These are phyloP conservation scores for Vigna unguiculata DNA, from an alignment of 306 rosid genomes.

Conservation along the genomic window DNA sequence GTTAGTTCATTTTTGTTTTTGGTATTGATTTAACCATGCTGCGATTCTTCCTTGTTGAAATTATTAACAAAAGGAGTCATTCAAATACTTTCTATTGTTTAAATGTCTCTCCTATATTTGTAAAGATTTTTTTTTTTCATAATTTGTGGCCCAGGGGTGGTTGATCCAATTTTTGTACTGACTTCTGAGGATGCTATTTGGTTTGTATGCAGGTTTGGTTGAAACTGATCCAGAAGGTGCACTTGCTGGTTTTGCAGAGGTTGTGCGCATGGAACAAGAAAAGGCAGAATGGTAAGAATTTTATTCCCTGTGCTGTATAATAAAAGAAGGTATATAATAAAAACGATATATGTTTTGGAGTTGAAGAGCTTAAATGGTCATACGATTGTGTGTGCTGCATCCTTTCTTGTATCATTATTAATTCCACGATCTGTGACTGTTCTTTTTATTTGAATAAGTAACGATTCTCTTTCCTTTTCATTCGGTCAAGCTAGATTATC, in stretches of 20 bases:
- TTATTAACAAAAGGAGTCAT: conserved; percentile 16
- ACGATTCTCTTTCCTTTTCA: conserved; percentile 26
- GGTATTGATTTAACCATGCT: conserved; percentile 31
- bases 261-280: conserved; percentile 87
- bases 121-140: conserved; percentile 25
- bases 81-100: not conserved
- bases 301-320: conserved; percentile 22
- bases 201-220: conserved; percentile 70
- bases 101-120: conserved; percentile 12
- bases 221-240: conserved; percentile 95
- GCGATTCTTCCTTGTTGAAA: conserved; percentile 32
- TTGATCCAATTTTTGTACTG: conserved; percentile 20
- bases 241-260: conserved; percentile 89
- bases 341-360: conserved; percentile 7
- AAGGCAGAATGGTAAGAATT: conserved; percentile 89
- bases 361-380: not conserved
- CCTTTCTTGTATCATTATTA: conserved; percentile 30
- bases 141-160: conserved; percentile 25
- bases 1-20: not conserved
- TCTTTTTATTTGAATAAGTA: not conserved
- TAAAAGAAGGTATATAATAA: not conserved
- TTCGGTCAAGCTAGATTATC: conserved; percentile 30
- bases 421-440: conserved; percentile 14
- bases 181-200: conserved; percentile 10
- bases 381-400: conserved; percentile 10